Percentiles rank a stretch among this genome's conserved stretches.
phyloP scores from a whole-genome alignment of 345 rosid species.

The Trapa bicornis region DNA sequence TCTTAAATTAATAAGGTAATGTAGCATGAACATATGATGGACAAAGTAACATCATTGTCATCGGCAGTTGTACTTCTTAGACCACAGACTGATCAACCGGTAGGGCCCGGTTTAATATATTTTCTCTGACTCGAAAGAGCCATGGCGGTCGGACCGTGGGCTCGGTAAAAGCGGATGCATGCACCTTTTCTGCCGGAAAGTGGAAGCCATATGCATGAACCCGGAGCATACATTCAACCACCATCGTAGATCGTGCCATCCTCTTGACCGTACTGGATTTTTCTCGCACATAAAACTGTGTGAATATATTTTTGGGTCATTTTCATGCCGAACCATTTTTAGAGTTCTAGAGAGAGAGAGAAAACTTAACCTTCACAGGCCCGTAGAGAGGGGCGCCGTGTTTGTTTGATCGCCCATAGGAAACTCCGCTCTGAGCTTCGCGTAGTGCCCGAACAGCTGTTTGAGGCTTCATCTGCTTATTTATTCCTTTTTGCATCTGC shows the following conservation, averaged over 20 bases:
- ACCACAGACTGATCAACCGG: neutral
- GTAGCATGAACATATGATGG: no score
- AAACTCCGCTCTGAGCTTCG: constrained; percentile 17
- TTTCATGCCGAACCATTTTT: no score
- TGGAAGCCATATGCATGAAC: no score
- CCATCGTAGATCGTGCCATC: no score
- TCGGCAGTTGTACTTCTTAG: neutral
- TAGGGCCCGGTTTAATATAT: neutral
- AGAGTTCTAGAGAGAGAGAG: neutral
- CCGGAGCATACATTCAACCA: no score
- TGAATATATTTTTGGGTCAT: no score
- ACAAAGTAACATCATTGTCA: no score
- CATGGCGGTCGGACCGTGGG: neutral
- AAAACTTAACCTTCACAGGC: no score
- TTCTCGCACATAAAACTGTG: no score
- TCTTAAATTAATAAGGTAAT: no score
- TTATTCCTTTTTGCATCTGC: neutral
- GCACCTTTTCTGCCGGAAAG: neutral
- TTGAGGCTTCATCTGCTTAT: constrained; percentile 2
- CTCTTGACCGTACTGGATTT: no score
- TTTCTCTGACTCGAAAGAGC: neutral
- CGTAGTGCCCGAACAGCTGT: no score
- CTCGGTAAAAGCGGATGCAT: neutral
- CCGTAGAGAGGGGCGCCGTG: neutral
- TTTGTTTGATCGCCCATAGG: constrained; percentile 5